Percentiles rank a stretch among this genome's conserved stretches.
Evolutionary conservation across 129 eudicot species (phyloP).

Genomic region (Solidago caesia): DNA sequence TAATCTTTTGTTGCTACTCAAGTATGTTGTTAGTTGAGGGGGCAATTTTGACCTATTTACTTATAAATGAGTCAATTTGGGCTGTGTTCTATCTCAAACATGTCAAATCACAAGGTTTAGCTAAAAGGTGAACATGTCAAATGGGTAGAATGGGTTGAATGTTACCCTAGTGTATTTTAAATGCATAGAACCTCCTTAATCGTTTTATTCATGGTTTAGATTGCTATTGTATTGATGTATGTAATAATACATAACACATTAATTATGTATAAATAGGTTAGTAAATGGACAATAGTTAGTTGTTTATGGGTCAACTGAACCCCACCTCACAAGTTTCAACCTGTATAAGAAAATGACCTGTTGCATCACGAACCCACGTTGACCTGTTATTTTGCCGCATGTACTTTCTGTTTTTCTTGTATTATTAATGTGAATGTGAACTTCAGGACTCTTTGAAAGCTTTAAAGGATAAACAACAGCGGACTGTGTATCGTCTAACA

Average conservation of each 20-base stretch:
- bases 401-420: background rate
- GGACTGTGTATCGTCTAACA: constrained; percentile 95
- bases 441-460: constrained; percentile 88
- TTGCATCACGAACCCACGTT: too few relatives aligned
- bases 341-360: too few relatives aligned
- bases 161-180: background rate
- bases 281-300: background rate
- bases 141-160: background rate
- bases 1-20: too few relatives aligned
- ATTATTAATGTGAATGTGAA: constrained; percentile 2
- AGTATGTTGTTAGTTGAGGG: too few relatives aligned
- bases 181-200: background rate
- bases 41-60: background rate
- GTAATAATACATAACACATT: too few relatives aligned
- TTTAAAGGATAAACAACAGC: constrained; percentile 79
- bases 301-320: too few relatives aligned
- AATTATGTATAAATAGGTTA: too few relatives aligned
- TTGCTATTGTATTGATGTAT: background rate
- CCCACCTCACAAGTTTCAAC: too few relatives aligned
- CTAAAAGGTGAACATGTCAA: background rate
- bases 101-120: background rate
- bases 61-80: background rate
- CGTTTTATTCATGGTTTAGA: background rate
- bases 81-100: background rate
- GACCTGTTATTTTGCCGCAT: too few relatives aligned